phyloP scores from a whole-genome alignment of 1,284 basidiomycete genomes.

The Sphaerobolus stellatus region DNA sequence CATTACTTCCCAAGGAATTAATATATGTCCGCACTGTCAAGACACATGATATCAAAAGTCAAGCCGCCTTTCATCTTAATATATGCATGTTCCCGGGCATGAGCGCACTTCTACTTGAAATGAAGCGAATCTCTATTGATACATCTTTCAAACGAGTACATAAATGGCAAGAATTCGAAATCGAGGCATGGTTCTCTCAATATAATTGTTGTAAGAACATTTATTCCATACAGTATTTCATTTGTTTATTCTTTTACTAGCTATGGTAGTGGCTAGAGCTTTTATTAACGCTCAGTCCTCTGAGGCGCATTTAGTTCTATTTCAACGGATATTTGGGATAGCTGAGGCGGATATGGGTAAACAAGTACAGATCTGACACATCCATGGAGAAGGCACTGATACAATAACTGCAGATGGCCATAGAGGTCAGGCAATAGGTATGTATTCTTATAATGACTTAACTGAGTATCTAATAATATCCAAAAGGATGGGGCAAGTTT shows the following conservation, averaged over 20 bases:
- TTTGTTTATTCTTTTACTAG: conserved; percentile 5
- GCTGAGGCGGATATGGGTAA: conserved; percentile 19
- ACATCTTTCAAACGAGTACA: conserved; percentile 26
- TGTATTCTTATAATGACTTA: not conserved
- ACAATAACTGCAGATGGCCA: conserved; percentile 25
- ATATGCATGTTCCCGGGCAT: conserved; percentile 23
- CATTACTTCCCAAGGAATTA: not conserved
- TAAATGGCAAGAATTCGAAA: conserved; percentile 27
- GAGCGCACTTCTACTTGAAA: conserved; percentile 18
- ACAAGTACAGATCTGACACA: conserved; percentile 20
- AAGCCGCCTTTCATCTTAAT: conserved; percentile 13
- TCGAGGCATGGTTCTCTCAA: conserved; percentile 24
- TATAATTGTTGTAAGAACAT: conserved; percentile 21
- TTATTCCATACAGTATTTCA: not conserved
- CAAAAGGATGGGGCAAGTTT: not conserved
- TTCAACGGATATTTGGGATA: conserved; percentile 22
- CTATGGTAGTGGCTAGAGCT: conserved; percentile 19
- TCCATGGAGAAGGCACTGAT: conserved; percentile 23
- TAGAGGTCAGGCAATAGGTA: conserved; percentile 27
- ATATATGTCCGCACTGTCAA: conserved; percentile 17
- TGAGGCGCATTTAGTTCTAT: conserved; percentile 23
- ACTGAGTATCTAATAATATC: not conserved
- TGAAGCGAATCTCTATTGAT: conserved; percentile 22
- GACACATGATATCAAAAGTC: not conserved
- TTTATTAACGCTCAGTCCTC: conserved; percentile 27